Percentiles rank a stretch among this genome's conserved stretches.
Conservation (phyloP, 495 filamentous ascomycete genomes). For the Tetracladium marchalianum region DNA sequence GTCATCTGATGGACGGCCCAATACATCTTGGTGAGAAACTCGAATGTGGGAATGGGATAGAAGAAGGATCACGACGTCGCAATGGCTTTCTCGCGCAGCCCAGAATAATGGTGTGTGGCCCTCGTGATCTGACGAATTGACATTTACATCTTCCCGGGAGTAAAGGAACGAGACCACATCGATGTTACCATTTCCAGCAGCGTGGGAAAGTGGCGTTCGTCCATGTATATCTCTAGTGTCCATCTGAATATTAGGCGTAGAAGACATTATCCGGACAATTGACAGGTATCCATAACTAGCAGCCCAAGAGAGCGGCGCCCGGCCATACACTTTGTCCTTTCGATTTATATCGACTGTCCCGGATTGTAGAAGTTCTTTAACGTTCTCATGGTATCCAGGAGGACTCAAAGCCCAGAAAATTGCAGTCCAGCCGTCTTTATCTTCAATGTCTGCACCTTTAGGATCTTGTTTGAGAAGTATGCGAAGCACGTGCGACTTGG, state of each 20-base stretch:
- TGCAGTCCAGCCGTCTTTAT: slow-evolving; percentile 22
- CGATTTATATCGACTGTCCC: slow-evolving; percentile 12
- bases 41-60: no score
- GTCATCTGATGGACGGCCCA: no score
- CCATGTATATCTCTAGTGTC: neutral
- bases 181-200: no score
- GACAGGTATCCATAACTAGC: slow-evolving; percentile 10
- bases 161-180: no score
- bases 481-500: slow-evolving; percentile 9
- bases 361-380: slow-evolving; percentile 6
- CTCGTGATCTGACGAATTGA: no score
- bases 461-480: slow-evolving; percentile 10
- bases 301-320: slow-evolving; percentile 11
- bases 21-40: no score
- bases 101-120: no score
- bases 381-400: neutral
- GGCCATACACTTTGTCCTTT: slow-evolving; percentile 1
- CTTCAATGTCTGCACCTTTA: slow-evolving; percentile 14
- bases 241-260: neutral
- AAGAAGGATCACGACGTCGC: no score
- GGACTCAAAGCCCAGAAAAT: slow-evolving; percentile 18
- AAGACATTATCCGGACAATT: slow-evolving; percentile 7
- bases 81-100: no score
- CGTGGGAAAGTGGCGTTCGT: no score
- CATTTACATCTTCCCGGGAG: no score